Conservation (phyloP, 1,139 yeast species). For the Yueomyces sp. region DNA sequence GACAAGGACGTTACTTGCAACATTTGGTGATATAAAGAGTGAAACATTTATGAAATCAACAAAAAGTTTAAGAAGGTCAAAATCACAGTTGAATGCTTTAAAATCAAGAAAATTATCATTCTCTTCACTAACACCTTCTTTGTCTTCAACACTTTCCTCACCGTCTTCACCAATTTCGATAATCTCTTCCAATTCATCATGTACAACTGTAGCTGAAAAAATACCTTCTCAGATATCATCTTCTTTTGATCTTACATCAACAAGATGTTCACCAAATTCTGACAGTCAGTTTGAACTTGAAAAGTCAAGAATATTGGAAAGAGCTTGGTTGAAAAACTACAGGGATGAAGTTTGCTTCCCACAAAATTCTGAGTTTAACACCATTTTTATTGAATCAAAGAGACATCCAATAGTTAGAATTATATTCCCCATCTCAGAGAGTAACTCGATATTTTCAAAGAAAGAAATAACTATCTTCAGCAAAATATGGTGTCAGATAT, state of each 20-base stretch:
- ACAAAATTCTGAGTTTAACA: slow-evolving; percentile 5
- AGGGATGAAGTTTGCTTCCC: slow-evolving; percentile 13
- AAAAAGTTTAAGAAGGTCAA: not conserved
- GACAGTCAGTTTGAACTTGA: not conserved
- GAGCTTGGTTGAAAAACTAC: slow-evolving; percentile 13
- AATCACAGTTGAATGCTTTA: slow-evolving; percentile 1
- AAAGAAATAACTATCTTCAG: slow-evolving; percentile 21
- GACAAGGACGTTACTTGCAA: slow-evolving; percentile 35
- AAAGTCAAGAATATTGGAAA: slow-evolving; percentile 7
- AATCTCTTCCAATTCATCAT: not conserved
- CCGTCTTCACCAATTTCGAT: slow-evolving; percentile 1
- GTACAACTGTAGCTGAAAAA: not conserved
- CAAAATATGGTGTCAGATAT: slow-evolving; percentile 39
- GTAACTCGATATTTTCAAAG: slow-evolving; percentile 6
- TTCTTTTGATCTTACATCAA: no score
- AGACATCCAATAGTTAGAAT: slow-evolving; percentile 26
- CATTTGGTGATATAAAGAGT: slow-evolving; percentile 27
- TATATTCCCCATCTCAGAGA: slow-evolving; percentile 27
- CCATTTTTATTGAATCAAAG: slow-evolving; percentile 21
- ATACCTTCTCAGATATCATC: not conserved
- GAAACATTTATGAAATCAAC: not conserved
- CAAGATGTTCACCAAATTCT: no score
- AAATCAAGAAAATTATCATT: slow-evolving; percentile 1
- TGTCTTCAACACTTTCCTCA: not conserved
- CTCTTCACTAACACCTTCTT: not conserved